These are phyloP conservation scores for Lachancea meyersii DNA, from an alignment of 805 yeast species.

Conservation along the genomic window DNA sequence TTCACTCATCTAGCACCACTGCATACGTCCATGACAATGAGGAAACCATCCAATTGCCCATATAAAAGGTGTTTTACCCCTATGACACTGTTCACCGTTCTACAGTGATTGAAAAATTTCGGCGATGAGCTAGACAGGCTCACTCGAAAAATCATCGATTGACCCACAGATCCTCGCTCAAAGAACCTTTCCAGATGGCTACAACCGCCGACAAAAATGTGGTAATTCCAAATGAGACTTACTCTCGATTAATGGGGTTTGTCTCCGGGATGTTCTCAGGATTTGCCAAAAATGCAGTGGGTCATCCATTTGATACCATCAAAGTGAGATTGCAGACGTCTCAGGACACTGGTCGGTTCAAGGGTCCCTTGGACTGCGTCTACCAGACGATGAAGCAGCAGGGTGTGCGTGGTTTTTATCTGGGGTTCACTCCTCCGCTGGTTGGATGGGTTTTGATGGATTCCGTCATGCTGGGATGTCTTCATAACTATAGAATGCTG, in stretches of 20 bases:
- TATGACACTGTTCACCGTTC: not conserved
- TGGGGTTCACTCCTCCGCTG: constrained; percentile 89
- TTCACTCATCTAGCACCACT: too few species aligned
- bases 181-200: constrained; percentile 2
- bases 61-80: too few species aligned
- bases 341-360: constrained; percentile 55
- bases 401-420: constrained; percentile 73
- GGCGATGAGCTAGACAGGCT: constrained; percentile 1
- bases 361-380: constrained; percentile 79
- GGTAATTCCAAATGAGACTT: constrained; percentile 18
- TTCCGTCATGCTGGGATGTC: constrained; percentile 80
- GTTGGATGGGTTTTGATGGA: constrained; percentile 95
- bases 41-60: too few species aligned
- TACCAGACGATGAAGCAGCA: constrained; percentile 64
- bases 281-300: constrained; percentile 78
- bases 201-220: not conserved
- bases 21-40: too few species aligned
- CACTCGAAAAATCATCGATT: not conserved
- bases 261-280: constrained; percentile 88
- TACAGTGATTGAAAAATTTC: constrained; percentile 5
- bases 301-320: constrained; percentile 90
- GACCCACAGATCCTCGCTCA: not conserved
- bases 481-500: constrained; percentile 67
- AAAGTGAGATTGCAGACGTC: constrained; percentile 80
- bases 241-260: constrained; percentile 51